Percentiles rank a stretch among this genome's conserved stretches.
These are phyloP conservation scores for Fusarium avenaceum DNA, from an alignment of 2,329 filamentous ascomycete genomes.

Conservation along the genomic window DNA sequence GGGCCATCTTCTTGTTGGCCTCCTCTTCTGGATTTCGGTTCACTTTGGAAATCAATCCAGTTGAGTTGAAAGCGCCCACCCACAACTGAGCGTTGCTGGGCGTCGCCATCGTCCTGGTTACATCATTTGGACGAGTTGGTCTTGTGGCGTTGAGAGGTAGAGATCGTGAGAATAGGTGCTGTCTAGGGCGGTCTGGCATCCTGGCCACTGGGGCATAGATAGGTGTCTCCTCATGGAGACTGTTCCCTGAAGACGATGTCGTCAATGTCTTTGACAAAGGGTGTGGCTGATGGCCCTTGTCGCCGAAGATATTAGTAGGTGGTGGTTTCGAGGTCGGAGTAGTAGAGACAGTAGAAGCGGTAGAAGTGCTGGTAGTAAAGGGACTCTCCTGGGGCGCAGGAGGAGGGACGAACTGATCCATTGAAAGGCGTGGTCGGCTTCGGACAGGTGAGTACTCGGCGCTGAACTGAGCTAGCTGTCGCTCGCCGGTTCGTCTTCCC, in stretches of 20 bases:
- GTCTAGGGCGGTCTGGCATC: slow-evolving; percentile 46
- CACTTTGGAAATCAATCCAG: slow-evolving; percentile 93
- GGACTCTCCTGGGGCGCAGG: slow-evolving; percentile 72
- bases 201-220: slow-evolving; percentile 51
- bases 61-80: slow-evolving; percentile 91
- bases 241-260: slow-evolving; percentile 87
- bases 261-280: slow-evolving; percentile 89
- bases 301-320: slow-evolving; percentile 52
- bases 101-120: slow-evolving; percentile 57
- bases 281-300: slow-evolving; percentile 72
- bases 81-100: slow-evolving; percentile 68
- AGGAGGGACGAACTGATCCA: slow-evolving; percentile 81
- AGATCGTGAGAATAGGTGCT: slow-evolving; percentile 57
- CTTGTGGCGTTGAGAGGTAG: slow-evolving; percentile 57
- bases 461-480: slow-evolving; percentile 65
- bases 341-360: slow-evolving; percentile 54
- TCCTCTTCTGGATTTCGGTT: slow-evolving; percentile 84
- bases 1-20: slow-evolving; percentile 71
- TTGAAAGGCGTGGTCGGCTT: slow-evolving; percentile 78
- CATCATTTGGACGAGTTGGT: slow-evolving; percentile 53
- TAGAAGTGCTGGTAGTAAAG: slow-evolving; percentile 61
- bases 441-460: slow-evolving; percentile 70
- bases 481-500: slow-evolving; percentile 70
- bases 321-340: slow-evolving; percentile 67
- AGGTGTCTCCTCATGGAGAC: slow-evolving; percentile 76